Base-by-base conservation (phyloP, 2,329 filamentous ascomycete genomes). In the Emmonsia crescens region DNA sequence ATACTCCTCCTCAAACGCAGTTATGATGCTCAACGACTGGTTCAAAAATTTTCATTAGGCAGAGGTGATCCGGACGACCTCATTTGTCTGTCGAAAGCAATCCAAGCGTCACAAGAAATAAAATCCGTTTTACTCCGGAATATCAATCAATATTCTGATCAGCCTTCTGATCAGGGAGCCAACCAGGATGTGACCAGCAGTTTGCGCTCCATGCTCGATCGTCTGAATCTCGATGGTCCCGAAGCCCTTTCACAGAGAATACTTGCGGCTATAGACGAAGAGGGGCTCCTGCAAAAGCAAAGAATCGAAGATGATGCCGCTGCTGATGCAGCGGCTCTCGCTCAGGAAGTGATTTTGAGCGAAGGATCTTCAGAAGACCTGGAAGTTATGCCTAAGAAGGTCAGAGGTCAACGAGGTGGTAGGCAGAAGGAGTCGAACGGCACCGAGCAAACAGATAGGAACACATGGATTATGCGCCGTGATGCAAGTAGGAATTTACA, bases 21-120 rank as follows among this genome's bases (percentile, higher is more conserved):
- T 59, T 87, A 91, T 68, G 94, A 99, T 75, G 91, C 90, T 1
- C 88, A 95, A 69, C 88, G 94, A 1, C 80, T 99, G 2, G 86
- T 96, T 1, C 94, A 97, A 70, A 96, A 94, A 71, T 97, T 99
- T 73, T 89, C 93, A 0, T 83, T 97, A 9, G 92, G 93, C 12
- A 85, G 90, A 65, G 94, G 93, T n/a, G 89, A 96, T 69, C 83
- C 93, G 0, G 93, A 97, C 71, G 94, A 97, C 73, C 82, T 99
- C 44, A 79, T 97, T 51, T 88, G 85, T 57, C 79, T 99, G 16
- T 89, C 90, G 0, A 87, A 83, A 66, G 96, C 94, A 0, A 89
- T 97, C 63, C 76, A 83, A 59, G 86, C 89, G 5, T 91, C 89
- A 4, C 81, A 84, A 61, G 82, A 86, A 21, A 85, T 96, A 52